Percentiles rank a stretch among this genome's conserved stretches.
phyloP scores from a whole-genome alignment of 2,329 filamentous ascomycete genomes.

The Phaeosphaeria sp. region DNA sequence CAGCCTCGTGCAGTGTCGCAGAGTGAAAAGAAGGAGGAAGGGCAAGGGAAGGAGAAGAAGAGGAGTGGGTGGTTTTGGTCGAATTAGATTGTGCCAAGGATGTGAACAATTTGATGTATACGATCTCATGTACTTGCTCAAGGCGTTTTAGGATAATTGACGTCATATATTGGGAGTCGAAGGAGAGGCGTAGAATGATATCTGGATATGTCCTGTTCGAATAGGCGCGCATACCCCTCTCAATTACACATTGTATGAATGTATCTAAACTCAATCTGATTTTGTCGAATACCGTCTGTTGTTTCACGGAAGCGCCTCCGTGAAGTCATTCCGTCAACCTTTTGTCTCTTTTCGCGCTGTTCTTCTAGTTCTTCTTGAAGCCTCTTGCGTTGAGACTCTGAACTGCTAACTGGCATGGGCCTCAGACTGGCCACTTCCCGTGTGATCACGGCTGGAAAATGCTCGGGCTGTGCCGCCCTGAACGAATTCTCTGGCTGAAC shows the following conservation, averaged over 20 bases:
- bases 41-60: conserved; percentile 15
- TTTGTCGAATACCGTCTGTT: not conserved
- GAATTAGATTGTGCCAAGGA: conserved; percentile 7
- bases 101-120: not conserved
- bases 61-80: conserved; percentile 45
- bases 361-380: not conserved
- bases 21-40: conserved; percentile 2
- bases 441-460: not conserved
- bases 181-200: not conserved
- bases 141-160: no score
- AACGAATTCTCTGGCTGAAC: not conserved
- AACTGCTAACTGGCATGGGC: not conserved
- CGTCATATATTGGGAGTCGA: no score
- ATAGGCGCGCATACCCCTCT: not conserved
- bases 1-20: not conserved
- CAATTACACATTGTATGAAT: not conserved
- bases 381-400: not conserved
- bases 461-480: not conserved
- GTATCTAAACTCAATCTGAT: not conserved
- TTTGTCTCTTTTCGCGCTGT: not conserved
- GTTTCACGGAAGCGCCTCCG: no score
- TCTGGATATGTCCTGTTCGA: not conserved
- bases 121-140: not conserved
- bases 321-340: not conserved
- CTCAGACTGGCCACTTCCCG: not conserved